A percentile compares a stretch with the other conserved stretches of the same genome.
Evolutionary conservation across 495 filamentous ascomycete species (phyloP).

Genomic region (Darksidea phi): DNA sequence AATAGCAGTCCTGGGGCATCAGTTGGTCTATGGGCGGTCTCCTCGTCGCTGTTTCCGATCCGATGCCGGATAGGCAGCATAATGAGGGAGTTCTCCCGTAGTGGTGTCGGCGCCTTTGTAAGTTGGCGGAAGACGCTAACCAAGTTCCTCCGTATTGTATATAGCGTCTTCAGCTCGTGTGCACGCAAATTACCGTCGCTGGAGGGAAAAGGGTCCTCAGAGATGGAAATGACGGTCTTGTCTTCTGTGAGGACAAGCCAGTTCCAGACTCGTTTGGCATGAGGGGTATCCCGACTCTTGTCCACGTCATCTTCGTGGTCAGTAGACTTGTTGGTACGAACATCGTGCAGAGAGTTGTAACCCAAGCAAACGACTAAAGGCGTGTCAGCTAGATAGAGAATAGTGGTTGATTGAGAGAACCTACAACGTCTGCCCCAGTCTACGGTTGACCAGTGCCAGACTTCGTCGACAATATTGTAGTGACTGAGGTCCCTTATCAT

Average conservation of each 20-base stretch:
- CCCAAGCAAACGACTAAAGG: conserved; percentile 73
- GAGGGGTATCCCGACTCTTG: conserved; percentile 50
- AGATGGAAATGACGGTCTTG: conserved; percentile 76
- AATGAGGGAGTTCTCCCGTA: conserved; percentile 34
- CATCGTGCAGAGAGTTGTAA: conserved; percentile 73
- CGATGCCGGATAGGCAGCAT: conserved; percentile 41
- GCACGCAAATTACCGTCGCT: conserved; percentile 37
- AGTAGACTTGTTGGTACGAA: conserved; percentile 41
- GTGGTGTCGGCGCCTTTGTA: conserved; percentile 51
- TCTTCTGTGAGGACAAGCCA: conserved; percentile 84
- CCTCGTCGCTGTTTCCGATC: conserved; percentile 41
- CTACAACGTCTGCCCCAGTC: conserved; percentile 60
- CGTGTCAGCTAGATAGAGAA: background rate
- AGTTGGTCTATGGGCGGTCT: conserved; percentile 41
- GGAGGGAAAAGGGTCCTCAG: conserved; percentile 65
- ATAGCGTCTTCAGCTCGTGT: conserved; percentile 47
- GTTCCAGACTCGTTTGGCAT: conserved; percentile 67
- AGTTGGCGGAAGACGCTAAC: conserved; percentile 69
- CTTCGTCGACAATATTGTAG: conserved; percentile 57
- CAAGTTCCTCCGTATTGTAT: conserved; percentile 64
- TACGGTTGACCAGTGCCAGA: conserved; percentile 65
- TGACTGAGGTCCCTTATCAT: conserved; percentile 44
- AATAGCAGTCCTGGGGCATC: conserved; percentile 75
- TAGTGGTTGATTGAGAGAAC: conserved; percentile 6
- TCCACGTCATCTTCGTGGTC: conserved; percentile 39